These are phyloP conservation scores for Annulohypoxylon nitens DNA, from an alignment of 495 filamentous ascomycete species.

Conservation along the genomic window DNA sequence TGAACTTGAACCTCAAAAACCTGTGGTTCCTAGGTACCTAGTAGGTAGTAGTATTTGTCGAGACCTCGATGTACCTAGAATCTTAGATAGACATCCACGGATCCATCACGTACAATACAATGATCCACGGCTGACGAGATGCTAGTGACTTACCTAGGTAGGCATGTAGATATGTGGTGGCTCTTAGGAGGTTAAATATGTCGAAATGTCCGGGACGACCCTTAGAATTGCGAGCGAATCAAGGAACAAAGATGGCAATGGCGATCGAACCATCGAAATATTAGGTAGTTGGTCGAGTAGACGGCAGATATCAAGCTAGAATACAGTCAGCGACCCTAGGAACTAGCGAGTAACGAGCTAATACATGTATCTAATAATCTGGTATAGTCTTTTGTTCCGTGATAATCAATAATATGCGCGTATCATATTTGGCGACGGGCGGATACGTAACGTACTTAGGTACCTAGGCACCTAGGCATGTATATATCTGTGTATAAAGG, in stretches of 20 bases:
- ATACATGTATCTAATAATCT: background rate
- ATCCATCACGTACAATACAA: background rate
- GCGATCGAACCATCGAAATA: conserved; percentile 1
- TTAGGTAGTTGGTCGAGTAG: conserved; percentile 13
- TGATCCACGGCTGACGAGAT: background rate
- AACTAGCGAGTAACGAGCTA: background rate
- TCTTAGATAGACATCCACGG: background rate
- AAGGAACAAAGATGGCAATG: conserved; percentile 4
- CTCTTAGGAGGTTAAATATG: conserved; percentile 20
- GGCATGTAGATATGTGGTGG: background rate
- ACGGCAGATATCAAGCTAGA: background rate
- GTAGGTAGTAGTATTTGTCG: background rate
- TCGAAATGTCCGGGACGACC: conserved; percentile 25
- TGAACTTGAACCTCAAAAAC: background rate
- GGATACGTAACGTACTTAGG: background rate
- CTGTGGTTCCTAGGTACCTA: background rate
- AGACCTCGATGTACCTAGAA: background rate
- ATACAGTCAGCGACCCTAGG: conserved; percentile 38
- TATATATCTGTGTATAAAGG: background rate
- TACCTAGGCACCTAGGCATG: background rate
- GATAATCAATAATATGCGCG: conserved; percentile 7
- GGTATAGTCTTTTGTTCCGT: background rate
- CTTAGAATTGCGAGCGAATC: conserved; percentile 4
- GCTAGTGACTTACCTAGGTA: background rate
- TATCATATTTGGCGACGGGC: conserved; percentile 6